A percentile compares a stretch with the other conserved stretches of the same genome.
Conservation (phyloP, 2,329 filamentous ascomycete genomes). For the Paraconiothyrium brasiliense region DNA sequence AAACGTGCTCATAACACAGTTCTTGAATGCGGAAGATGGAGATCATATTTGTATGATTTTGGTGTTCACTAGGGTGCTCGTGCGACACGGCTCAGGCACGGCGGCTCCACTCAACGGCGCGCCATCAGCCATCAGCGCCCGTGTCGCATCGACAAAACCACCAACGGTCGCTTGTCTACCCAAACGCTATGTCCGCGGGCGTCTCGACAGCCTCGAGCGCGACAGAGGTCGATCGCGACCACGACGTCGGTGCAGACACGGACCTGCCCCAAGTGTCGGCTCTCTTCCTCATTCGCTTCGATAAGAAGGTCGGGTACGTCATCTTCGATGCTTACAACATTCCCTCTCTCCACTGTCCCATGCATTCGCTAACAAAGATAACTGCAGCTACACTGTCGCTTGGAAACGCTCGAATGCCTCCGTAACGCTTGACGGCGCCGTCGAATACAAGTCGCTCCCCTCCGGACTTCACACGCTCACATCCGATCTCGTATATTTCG, state of each 20-base stretch:
- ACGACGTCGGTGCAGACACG: constrained; percentile 22
- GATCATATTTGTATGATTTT: background rate
- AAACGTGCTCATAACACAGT: constrained; percentile 40
- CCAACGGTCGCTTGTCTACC: constrained; percentile 11
- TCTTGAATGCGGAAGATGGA: background rate
- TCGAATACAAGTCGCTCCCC: constrained; percentile 96
- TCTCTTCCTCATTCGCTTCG: constrained; percentile 89
- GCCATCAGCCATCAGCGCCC: constrained; percentile 8
- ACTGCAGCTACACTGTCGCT: constrained; percentile 75
- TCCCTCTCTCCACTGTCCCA: background rate
- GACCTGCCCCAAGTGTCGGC: constrained; percentile 64
- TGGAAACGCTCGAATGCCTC: constrained; percentile 80
- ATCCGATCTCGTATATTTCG: constrained; percentile 90
- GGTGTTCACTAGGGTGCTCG: constrained; percentile 9
- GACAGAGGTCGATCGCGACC: constrained; percentile 32
- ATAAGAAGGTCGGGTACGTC: constrained; percentile 84
- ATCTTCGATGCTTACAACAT: background rate
- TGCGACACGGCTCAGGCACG: constrained; percentile 1
- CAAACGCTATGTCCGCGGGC: constrained; percentile 33
- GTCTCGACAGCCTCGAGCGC: constrained; percentile 42
- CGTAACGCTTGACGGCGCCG: constrained; percentile 78
- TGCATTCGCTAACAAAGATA: constrained; percentile 14
- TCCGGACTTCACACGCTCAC: constrained; percentile 90
- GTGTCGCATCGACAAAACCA: background rate
- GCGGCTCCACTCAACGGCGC: constrained; percentile 12